Percentiles rank a stretch among this genome's conserved stretches.
These are phyloP conservation scores for Penicillium bovifimosum DNA, from an alignment of 495 filamentous ascomycete species.

Conservation along the genomic window DNA sequence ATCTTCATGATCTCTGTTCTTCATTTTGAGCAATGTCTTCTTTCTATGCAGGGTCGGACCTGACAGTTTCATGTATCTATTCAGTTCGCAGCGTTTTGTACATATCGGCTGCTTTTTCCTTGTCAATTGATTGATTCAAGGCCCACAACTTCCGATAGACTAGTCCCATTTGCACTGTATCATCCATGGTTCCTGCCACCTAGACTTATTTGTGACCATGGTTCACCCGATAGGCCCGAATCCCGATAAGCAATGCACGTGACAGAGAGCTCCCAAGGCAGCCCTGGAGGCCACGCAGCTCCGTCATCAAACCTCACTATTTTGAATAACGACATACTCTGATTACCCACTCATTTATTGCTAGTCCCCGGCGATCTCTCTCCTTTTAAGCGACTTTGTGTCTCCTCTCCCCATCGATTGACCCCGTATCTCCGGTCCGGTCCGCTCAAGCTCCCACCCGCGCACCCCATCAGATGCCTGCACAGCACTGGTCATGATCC, in stretches of 20 bases:
- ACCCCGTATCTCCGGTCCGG: conserved; percentile 12
- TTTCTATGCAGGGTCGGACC: not conserved
- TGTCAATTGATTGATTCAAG: not conserved
- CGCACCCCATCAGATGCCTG: conserved; percentile 30
- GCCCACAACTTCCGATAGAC: not conserved
- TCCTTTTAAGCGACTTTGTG: not conserved
- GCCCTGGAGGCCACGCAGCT: conserved; percentile 27
- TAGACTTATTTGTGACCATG: not conserved
- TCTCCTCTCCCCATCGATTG: not conserved
- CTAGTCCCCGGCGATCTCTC: not conserved
- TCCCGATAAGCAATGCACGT: conserved; percentile 29
- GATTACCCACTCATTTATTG: not conserved
- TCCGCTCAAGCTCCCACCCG: conserved; percentile 11
- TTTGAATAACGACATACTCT: conserved; percentile 4
- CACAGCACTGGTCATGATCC: conserved; percentile 33
- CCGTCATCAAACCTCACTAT: conserved; percentile 12
- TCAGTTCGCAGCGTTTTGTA: conserved; percentile 16
- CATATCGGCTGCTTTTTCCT: conserved; percentile 6
- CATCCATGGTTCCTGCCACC: not conserved
- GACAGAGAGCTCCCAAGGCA: conserved; percentile 22
- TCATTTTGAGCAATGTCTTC: conserved; percentile 13
- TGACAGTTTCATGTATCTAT: conserved; percentile 5
- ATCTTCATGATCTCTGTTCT: not conserved
- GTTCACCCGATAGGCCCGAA: conserved; percentile 4
- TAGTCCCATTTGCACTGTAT: not conserved